Percentiles rank a stretch among this genome's conserved stretches.
phyloP scores from a whole-genome alignment of 2,329 filamentous ascomycete genomes.

The Aspergillus sp. region DNA sequence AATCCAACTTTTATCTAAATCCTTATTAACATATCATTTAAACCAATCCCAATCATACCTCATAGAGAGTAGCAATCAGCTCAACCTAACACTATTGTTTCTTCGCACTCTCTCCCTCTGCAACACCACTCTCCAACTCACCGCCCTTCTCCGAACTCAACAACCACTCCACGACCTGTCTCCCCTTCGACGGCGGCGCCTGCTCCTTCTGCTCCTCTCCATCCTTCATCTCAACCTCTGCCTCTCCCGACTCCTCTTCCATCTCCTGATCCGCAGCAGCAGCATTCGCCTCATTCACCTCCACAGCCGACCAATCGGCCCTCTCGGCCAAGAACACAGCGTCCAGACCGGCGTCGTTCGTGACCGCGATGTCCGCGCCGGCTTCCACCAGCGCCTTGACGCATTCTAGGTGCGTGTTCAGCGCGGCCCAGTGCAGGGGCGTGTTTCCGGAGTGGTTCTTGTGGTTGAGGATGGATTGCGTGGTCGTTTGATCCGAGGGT shows the following conservation, averaged over 20 bases:
- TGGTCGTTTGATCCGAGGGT: conserved; percentile 11
- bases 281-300: conserved; percentile 19
- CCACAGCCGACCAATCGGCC: conserved; percentile 64
- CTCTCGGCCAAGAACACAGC: conserved; percentile 72
- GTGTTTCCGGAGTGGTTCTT: conserved; percentile 86
- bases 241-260: conserved; percentile 20
- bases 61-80: background rate
- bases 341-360: conserved; percentile 82
- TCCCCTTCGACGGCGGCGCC: conserved; percentile 33
- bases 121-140: conserved; percentile 33
- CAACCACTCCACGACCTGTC: conserved; percentile 45
- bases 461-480: conserved; percentile 41
- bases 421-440: conserved; percentile 86
- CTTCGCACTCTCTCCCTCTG: background rate
- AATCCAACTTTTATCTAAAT: conserved; percentile 14
- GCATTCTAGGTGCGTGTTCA: conserved; percentile 80
- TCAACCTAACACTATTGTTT: conserved; percentile 2
- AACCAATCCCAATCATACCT: conserved; percentile 2
- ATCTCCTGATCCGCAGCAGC: conserved; percentile 19
- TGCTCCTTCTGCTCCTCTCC: background rate
- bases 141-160: conserved; percentile 38
- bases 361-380: conserved; percentile 74
- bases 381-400: conserved; percentile 75
- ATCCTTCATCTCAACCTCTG: conserved; percentile 13
- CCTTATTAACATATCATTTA: conserved; percentile 5